Conservation (phyloP, 768 basidiomycete genomes). For the Boletus rex-veris region DNA sequence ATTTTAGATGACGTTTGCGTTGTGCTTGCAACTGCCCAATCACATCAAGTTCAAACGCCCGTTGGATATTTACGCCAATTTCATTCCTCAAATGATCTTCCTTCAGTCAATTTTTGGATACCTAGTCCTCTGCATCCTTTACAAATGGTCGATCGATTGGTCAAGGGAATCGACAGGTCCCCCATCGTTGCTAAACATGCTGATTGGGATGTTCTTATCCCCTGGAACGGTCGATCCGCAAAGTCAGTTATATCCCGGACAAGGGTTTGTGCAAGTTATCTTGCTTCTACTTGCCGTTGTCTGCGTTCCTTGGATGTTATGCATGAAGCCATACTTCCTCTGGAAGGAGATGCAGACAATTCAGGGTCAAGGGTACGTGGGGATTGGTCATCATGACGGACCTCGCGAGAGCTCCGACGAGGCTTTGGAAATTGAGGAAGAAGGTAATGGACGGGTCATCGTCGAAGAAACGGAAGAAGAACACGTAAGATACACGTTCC, state of each 20-base stretch:
- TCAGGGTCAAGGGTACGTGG: constrained; percentile 81
- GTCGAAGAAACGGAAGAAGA: constrained; percentile 69
- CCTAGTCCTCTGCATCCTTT: constrained; percentile 87
- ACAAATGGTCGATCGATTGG: constrained; percentile 99
- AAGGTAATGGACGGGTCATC: constrained; percentile 70
- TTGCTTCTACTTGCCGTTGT: constrained; percentile 74
- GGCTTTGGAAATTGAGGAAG: constrained; percentile 72
- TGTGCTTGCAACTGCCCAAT: constrained; percentile 95
- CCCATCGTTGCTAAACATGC: constrained; percentile 91
- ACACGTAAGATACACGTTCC: constrained; percentile 51
- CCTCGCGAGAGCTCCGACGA: constrained; percentile 55
- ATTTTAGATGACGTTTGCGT: constrained; percentile 93
- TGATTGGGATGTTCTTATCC: constrained; percentile 93
- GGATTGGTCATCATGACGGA: constrained; percentile 57
- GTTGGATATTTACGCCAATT: constrained; percentile 88
- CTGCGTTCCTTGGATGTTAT: constrained; percentile 94
- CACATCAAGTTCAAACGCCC: constrained; percentile 89
- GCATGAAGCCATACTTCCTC: constrained; percentile 85
- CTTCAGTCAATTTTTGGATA: constrained; percentile 98
- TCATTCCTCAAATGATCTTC: constrained; percentile 97
- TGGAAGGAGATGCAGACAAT: constrained; percentile 89
- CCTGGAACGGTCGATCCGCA: constrained; percentile 74
- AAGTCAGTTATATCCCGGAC: constrained; percentile 80
- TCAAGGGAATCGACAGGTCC: constrained; percentile 60
- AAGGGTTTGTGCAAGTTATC: constrained; percentile 77